Percentiles rank a stretch among this genome's conserved stretches.
Evolutionary conservation across 805 yeast species (phyloP).

Genomic region (Spathaspora arborariae): DNA sequence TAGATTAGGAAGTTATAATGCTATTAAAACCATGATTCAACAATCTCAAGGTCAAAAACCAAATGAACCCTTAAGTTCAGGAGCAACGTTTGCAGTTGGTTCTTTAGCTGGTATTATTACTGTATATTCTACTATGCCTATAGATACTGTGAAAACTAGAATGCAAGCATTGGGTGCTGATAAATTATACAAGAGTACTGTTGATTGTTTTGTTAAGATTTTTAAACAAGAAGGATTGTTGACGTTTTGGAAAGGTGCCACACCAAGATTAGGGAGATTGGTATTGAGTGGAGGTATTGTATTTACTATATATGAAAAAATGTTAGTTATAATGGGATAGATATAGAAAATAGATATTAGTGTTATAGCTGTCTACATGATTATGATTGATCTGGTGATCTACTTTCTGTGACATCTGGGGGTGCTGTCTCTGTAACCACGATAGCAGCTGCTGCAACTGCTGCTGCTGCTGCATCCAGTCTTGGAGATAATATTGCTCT

Average conservation of each 20-base stretch:
- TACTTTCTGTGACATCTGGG: not conserved
- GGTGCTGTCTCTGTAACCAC: constrained; percentile 1
- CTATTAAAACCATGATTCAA: constrained; percentile 77
- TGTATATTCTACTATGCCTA: constrained; percentile 92
- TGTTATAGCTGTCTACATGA: not conserved
- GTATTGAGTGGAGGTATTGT: constrained; percentile 96
- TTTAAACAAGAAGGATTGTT: constrained; percentile 83
- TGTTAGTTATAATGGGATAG: constrained; percentile 55
- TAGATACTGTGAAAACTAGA: constrained; percentile 92
- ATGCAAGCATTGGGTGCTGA: constrained; percentile 91
- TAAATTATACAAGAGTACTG: constrained; percentile 64
- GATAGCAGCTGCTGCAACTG: constrained; percentile 1
- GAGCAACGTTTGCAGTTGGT: constrained; percentile 82
- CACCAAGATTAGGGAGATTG: constrained; percentile 91
- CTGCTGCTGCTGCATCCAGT: constrained; percentile 3
- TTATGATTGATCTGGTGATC: not conserved
- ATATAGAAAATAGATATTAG: not conserved
- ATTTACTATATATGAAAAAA: constrained; percentile 91
- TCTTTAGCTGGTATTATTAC: constrained; percentile 87
- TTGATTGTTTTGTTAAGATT: constrained; percentile 77
- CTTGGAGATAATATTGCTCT: constrained; percentile 51
- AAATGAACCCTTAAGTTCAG: constrained; percentile 69
- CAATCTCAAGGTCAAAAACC: constrained; percentile 64
- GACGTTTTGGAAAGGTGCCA: constrained; percentile 98
- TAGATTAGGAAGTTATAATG: constrained; percentile 86